Conservation (phyloP, 1,284 basidiomycete genomes). For the Moniliella sp. region DNA sequence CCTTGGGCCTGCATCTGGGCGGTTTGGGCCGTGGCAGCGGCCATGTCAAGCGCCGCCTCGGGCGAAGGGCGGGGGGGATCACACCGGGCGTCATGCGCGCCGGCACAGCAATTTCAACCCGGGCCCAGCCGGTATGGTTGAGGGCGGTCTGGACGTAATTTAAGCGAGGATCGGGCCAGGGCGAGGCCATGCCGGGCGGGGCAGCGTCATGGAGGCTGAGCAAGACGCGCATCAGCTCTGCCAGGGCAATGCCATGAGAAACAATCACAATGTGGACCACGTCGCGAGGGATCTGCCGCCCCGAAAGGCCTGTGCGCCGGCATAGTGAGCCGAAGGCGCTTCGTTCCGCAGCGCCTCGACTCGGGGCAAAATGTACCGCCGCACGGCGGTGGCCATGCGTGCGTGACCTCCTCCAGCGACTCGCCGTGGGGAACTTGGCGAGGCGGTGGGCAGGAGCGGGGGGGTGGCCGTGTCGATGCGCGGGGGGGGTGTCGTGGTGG, state of each 20-base stretch:
- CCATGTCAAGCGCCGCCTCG: too few relatives aligned
- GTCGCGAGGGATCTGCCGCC: neutral
- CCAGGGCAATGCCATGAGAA: conserved; percentile 58
- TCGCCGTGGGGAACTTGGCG: neutral
- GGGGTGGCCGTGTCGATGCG: too few relatives aligned
- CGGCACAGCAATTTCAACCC: conserved; percentile 34
- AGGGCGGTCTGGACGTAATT: conserved; percentile 36
- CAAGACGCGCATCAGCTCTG: conserved; percentile 33
- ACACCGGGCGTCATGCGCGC: too few relatives aligned
- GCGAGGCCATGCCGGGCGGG: conserved; percentile 3
- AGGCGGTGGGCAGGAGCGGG: too few relatives aligned
- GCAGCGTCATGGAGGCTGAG: conserved; percentile 12
- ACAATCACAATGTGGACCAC: conserved; percentile 48
- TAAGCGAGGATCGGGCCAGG: conserved; percentile 26
- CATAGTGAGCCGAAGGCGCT: neutral
- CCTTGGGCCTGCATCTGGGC: too few relatives aligned
- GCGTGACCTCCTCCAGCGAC: too few relatives aligned
- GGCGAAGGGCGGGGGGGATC: too few relatives aligned
- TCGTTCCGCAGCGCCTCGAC: conserved; percentile 29
- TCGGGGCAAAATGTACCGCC: conserved; percentile 42
- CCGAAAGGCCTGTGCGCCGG: neutral
- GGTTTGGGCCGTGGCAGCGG: too few relatives aligned
- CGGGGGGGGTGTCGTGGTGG: too few relatives aligned
- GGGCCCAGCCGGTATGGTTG: conserved; percentile 39
- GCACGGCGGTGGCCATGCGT: too few relatives aligned